Evolutionary conservation across 495 filamentous ascomycete species (phyloP), one percentile per base, ranked within the genome.

Genomic region (Barbatosphaeria neglecta): DNA sequence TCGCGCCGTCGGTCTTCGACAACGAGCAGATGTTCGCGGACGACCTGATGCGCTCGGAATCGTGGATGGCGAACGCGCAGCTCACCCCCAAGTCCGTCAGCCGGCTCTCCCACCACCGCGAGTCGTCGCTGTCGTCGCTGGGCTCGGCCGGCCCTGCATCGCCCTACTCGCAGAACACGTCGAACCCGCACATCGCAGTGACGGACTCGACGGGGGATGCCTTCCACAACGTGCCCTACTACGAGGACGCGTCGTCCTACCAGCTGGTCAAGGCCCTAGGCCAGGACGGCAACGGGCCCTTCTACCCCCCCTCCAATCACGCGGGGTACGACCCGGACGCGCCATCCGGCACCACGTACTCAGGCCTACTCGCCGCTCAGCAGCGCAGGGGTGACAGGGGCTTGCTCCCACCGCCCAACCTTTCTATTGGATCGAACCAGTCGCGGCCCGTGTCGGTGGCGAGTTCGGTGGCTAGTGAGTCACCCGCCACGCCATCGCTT

Each of bases 121-220:
- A 77, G 51, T 71, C 71, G 9, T 77, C 74, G 20, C 62, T 71
- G 33, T 78, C 75, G 0, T 77, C 76, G 2, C 46, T 76, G 43
- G 74, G 70, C n/a, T 78, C 75, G 1, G 62, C 72, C 41, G 68
- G 73, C 8, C 75, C 76, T 16, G 59, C 67, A 0, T 80, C 76
- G 28, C 76, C 76, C 20, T 78, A 67, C 57, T 69, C 67, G 40
- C 59, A 64, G 43, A 72, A 65, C 55, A 70, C 65, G 1, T 65
- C 68, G 18, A 74, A 75, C 45, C 74, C 75, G 15, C 73, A 75
- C 8, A 73, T 75, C 33, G 71, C 74, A 3, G 58, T 75, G 4
- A 60, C 61, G 25, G 70, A 73, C 42, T 61, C 68, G 33, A 45
- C 40, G 7, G 57, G 48, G 8, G 65, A 68, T 51, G 56, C 52